Evolutionary conservation across 805 yeast genomes (phyloP), one percentile per base, ranked within the genome.

Genomic region (Saturnispora saitoi): DNA sequence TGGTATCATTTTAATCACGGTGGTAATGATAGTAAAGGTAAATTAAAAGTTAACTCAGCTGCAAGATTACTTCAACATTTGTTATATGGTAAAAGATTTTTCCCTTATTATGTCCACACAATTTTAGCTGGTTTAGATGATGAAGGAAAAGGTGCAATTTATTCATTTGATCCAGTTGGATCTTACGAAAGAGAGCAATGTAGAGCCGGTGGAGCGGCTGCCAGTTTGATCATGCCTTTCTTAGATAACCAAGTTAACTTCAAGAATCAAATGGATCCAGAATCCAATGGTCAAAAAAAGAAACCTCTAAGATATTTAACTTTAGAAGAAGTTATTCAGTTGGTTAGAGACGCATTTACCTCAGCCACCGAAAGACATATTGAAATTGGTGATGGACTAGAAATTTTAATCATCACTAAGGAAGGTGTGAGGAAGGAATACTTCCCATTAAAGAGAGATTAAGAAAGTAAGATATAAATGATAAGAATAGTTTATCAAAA

Each of bases 301-400:
- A 81, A 69, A 63, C 76, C 75, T 38, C 63, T 81, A 52, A 73
- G 79, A 62, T 86, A 76, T 60, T 73, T 93, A 62, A 66, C 74
- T 37, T 73, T 89, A 56, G 96, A 88, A 2, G 95, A 90, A 70
- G 97, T 89, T 22, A 71, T 93, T 60, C 76, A 81, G 58, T 71
- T 93, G 54, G 97, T 93, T 34, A 83, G 81, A 65, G 99, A 93
- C 68, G 95, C 99, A 5, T 93, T 93, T 64, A 75, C 88, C 20
- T 88, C 96, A 8, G 99, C 96, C 19, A 91, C 98, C 17, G 99
- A 93, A 70, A 85, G 99, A 76, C 98, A 93, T 68, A 93, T 93
- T 58, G 95, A 90, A 58, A 98, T 93, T 47, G 99, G 99, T 72
- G 99, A 93, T 71, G 95, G 93, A 5, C 75, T 93, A 54, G 96